phyloP scores from a whole-genome alignment of 139 green algal species.

The Chlamydomonas schloesseri region DNA sequence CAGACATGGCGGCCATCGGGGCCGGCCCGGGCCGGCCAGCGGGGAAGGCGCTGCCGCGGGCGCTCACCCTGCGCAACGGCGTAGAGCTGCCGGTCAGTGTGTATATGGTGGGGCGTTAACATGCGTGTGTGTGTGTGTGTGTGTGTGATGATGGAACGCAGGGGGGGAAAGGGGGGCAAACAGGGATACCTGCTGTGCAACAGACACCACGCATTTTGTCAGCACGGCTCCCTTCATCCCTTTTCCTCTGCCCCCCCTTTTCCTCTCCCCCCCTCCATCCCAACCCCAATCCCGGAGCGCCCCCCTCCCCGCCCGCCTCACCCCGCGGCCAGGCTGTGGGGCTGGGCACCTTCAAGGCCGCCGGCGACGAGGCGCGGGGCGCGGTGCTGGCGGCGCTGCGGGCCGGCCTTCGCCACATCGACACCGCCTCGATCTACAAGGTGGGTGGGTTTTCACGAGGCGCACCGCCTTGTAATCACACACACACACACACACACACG shows the following conservation, averaged over 20 bases:
- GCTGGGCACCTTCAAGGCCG: conserved; percentile 76
- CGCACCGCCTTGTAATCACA: too few relatives aligned
- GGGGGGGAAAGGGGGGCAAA: neutral
- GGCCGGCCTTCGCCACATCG: conserved; percentile 72
- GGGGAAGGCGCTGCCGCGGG: neutral
- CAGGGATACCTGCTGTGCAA: too few relatives aligned
- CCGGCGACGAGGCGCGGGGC: conserved; percentile 41
- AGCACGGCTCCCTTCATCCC: too few relatives aligned
- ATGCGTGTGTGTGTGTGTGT: too few relatives aligned
- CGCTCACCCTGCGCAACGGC: conserved; percentile 57
- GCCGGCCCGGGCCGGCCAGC: too few relatives aligned
- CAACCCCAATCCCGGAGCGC: too few relatives aligned
- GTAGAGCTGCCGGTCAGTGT: conserved; percentile 58
- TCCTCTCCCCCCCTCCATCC: too few relatives aligned
- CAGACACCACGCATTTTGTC: too few relatives aligned
- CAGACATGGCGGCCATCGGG: too few relatives aligned
- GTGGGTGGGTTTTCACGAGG: conserved; percentile 47
- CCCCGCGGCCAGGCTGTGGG: conserved; percentile 49
- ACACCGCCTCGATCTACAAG: conserved; percentile 84
- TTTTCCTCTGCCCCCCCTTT: too few relatives aligned
- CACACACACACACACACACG: too few relatives aligned
- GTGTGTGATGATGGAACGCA: neutral
- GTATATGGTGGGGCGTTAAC: neutral
- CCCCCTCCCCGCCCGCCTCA: too few relatives aligned
- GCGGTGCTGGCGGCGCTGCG: conserved; percentile 66